Base-by-base conservation (phyloP, 2,329 filamentous ascomycete genomes). In the Didymella glomerata region DNA sequence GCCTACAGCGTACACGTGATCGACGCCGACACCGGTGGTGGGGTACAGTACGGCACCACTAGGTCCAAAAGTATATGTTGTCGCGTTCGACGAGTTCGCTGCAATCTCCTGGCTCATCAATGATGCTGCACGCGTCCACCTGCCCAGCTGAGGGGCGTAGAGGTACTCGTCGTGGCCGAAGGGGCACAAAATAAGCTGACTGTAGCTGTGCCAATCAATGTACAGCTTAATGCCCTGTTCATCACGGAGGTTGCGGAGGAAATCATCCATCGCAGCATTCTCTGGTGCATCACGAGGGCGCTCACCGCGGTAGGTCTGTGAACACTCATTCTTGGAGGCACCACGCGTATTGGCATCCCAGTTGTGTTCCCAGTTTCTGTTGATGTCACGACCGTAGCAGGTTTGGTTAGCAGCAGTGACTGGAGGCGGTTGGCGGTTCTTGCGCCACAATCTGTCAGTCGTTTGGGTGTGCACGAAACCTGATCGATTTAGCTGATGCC, bases 171-270 rank as follows among this genome's bases (percentile, higher is more conserved):
- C 82, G 73, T 85, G 86, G 24, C 86, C 86, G 61, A 86, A 88
- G 1, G 79, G 83, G n/a, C 82, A 80, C 53, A 86, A 80, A 61
- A 88, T 82, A 27, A 85, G 78, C 66, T 89, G 86, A 16, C 82
- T 83, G 72, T 87, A 89, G 4, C 83, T 82, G 75, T 89, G 87
- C 76, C 83, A 86, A 75, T 89, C 87, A 49, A 89, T 83, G 70
- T 82, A 89, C 2, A 88, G 79, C 68, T 85, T 84, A 49, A 88
- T 79, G 0, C 84, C 83, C 59, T 82, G 77, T 3, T 67, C 61
- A 13, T 73, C 70, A 2, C 78, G 75, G 24, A 86, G 68, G 11
- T 74, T 71, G 24, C 76, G 75, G 14, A 83, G 75, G 52, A 81
- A 79, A 8, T 76, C 70, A n/a, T 80, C 78, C 4, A 89, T 76